Evolutionary conservation across 257 asterid genomes (phyloP), one percentile per base, ranked within the genome.

Genomic region (Striga asiatica): DNA sequence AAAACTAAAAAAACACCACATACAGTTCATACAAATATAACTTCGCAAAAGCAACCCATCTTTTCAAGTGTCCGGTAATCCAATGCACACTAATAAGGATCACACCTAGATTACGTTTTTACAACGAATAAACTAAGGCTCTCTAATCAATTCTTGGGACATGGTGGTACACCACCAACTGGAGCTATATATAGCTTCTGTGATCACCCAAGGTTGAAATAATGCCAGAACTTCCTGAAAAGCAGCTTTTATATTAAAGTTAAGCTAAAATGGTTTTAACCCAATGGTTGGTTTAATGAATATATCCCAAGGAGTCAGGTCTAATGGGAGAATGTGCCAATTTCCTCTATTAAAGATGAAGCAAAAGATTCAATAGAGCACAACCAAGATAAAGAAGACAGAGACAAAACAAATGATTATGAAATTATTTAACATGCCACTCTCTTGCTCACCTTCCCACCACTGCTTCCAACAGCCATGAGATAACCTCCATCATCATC

Each of bases 381-480:
- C 42, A 35, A 35, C 8, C n/a, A n/a, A n/a, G n/a, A n/a, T n/a
- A n/a, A n/a, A n/a, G n/a, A n/a, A n/a, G n/a, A n/a, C n/a, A n/a
- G 39, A 4, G 27, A n/a, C 16, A 21, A 2, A 16, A 27, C 51
- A 17, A 39, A 22, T 29, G 18, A 59, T n/a, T 23, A 42, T 39
- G 43, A 28, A 29, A 46, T 27, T 42, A 24, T 55, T 43, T 37
- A 32, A 46, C 35, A 38, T 9, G 32, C n/a, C 16, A 35, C 52
- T 25, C 48, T 65, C 42, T 29, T 37, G 49, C 70, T 34, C 78
- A 89, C 98, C 96, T 87, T 91, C 48, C 98, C 98, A 58, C 71
- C 71, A 72, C 96, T 80, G 77, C 85, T 87, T 70, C 98, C 98
- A 69, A 82, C 96, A 54, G 89, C 94, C 94, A 87, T 80, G 17